Evolutionary conservation across 192 early-diverging fungal genomes (phyloP).

Genomic region (Coemansia sp.): DNA sequence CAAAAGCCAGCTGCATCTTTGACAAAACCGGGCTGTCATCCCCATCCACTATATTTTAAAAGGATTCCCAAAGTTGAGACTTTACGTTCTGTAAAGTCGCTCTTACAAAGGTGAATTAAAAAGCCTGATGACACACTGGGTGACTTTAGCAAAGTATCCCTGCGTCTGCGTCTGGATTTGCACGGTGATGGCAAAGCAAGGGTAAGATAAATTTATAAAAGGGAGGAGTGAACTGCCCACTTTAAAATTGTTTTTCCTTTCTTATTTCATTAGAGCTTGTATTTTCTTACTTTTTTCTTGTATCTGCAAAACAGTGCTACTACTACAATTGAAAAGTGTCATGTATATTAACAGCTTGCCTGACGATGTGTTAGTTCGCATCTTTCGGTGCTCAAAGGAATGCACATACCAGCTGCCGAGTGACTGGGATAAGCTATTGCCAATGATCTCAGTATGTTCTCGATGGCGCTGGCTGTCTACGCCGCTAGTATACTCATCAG

Average conservation of each 20-base stretch:
- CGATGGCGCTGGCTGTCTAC: slow-evolving; percentile 6
- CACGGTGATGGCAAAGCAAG: background rate
- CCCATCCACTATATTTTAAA: background rate
- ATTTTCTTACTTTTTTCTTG: slow-evolving; percentile 1
- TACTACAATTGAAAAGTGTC: background rate
- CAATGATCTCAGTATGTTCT: slow-evolving; percentile 1
- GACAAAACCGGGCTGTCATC: background rate
- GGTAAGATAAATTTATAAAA: background rate
- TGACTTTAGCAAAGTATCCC: background rate
- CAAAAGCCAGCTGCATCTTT: background rate
- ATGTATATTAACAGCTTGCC: slow-evolving; percentile 8
- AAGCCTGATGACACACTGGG: background rate
- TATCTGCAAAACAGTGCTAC: background rate
- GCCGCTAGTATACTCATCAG: slow-evolving; percentile 5
- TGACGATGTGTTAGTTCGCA: background rate
- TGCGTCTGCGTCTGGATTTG: background rate
- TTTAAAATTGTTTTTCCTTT: background rate
- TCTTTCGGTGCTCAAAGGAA: background rate
- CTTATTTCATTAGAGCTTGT: background rate
- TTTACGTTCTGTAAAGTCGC: slow-evolving; percentile 1
- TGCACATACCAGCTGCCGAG: background rate
- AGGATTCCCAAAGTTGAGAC: background rate
- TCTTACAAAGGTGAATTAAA: background rate
- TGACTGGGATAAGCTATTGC: slow-evolving; percentile 6
- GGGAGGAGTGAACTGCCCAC: no score